Conservation (phyloP, 768 basidiomycete genomes). For the Boletus pseudo-olivaceus region DNA sequence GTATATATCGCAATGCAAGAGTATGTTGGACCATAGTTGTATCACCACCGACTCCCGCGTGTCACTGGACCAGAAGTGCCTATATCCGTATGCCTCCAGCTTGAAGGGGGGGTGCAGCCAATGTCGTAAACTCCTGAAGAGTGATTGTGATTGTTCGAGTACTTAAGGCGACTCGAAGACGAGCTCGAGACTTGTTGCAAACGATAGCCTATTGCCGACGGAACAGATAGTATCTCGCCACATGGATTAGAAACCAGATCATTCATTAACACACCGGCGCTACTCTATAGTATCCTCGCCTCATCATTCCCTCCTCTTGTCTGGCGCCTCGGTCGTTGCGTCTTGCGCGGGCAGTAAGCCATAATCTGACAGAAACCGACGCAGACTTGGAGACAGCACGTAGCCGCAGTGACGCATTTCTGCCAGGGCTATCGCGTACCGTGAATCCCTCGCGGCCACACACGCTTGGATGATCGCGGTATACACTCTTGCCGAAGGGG, state of each 20-base stretch:
- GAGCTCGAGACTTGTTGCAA: background rate
- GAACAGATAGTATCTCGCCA: background rate
- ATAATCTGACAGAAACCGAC: constrained; percentile 29
- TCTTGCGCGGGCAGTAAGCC: constrained; percentile 3
- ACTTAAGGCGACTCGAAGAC: background rate
- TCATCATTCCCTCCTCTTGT: background rate
- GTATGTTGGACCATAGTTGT: constrained; percentile 24
- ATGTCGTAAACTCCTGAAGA: background rate
- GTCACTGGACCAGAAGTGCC: constrained; percentile 2
- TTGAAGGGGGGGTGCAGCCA: background rate
- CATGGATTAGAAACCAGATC: background rate
- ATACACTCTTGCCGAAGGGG: constrained; percentile 58
- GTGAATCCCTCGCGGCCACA: constrained; percentile 49
- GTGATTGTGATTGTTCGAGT: too few species aligned
- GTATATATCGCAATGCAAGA: constrained; percentile 30
- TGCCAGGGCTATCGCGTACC: constrained; percentile 60
- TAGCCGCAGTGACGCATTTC: constrained; percentile 71
- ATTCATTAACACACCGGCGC: background rate
- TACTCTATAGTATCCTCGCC: background rate
- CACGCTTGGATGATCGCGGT: constrained; percentile 59
- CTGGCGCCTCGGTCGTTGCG: background rate
- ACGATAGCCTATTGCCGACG: background rate
- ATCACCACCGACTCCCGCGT: background rate
- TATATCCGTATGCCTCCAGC: constrained; percentile 1
- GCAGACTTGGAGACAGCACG: constrained; percentile 29